Base-by-base conservation (phyloP, 768 basidiomycete species). In the Lactifluus hygrophoroides region DNA sequence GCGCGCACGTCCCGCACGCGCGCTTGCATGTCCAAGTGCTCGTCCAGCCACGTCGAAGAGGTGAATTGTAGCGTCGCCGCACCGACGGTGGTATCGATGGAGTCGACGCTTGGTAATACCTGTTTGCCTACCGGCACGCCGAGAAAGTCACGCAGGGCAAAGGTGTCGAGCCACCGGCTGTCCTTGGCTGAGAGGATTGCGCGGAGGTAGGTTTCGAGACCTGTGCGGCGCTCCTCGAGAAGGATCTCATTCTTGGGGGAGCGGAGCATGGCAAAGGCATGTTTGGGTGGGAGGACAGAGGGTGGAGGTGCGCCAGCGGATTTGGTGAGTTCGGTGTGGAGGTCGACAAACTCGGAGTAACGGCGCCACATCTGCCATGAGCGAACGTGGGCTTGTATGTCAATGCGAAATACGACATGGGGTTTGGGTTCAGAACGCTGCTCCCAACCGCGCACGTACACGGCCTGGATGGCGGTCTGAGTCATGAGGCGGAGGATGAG, bases 361-460 rank as follows among this genome's bases (percentile, higher is more conserved):
- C 95, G 88, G 57, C 88, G 78, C 84, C 88, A 90, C 79, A 96
- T 89, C 57, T 87, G 83, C 94, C 94, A 97, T 69, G 90, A 86
- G 60, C 90, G 85, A 28, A 93, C 89, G 55, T 90, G 84, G 6
- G 92, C 92, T 65, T 88, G 83, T 65, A 97, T 84, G 66, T 86
- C 80, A 69, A 95, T 88, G 61, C 78, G 78, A 74, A 87, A 95
- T 65, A 88, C 90, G 56, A 80, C 78, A 68, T 94, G 90, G n/a
- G 83, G 73, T 66, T 88, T 90, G 64, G 90, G 90, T 40, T 74
- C 67, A 2, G 76, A 68, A 45, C 86, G 83, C 61, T 85, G 83
- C 69, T 91, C 88, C 68, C 82, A 79, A 65, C 76, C 77, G 37
- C 79, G 81, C 62, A 92, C 78, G 72, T 80, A 77, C 65, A 92